Evolutionary conservation across 2,329 filamentous ascomycete species (phyloP), one percentile per base, ranked within the genome.

Genomic region (Fusarium multiceps): DNA sequence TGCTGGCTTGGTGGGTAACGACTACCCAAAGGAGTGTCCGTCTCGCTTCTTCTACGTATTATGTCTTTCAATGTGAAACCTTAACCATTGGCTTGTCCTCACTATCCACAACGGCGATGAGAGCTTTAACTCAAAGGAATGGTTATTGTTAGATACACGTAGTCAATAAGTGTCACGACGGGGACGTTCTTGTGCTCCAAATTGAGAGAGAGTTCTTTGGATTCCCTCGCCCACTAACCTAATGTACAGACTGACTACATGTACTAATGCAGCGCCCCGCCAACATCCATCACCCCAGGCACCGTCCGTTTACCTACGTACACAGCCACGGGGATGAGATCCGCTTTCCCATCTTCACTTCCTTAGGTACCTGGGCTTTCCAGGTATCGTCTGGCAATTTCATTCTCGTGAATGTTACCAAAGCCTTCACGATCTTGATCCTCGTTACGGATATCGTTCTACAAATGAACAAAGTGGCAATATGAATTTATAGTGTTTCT

Each of bases 301-400:
- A 64, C 63, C 47, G 55, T 34, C 16, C 16, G 32, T 34, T 55
- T 58, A 37, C 18, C 30, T 51, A 51, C 30, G 34, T 55, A 47
- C 68, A 65, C 68, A 71, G 68, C 68, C 68, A 70, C 63, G 27
- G 63, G 67, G 68, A 51, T 34, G 40, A 51, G 68, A 53, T 55
- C 67, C 67, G 64, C 63, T 59, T 30, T 45, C 51, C 56, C 64
- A 23, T 60, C 28, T 37, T 40, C 16, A 51, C 28, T 30, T 49
- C 49, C 18, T n/a, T 18, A 28, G 28, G 28, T 28, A n/a, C 18
- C 10, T 37, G 18, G 34, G 34, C 34, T 37, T 18, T 37, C 34
- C 34, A n/a, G 20, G 32, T 30, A 56, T 30, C 40, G 32, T 18
- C 34, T 41, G 13, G 48, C 43, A 58, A 64, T 64, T 61, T 50